These are phyloP conservation scores for Lepidium africanum DNA, from an alignment of 345 rosid species.

Conservation along the genomic window DNA sequence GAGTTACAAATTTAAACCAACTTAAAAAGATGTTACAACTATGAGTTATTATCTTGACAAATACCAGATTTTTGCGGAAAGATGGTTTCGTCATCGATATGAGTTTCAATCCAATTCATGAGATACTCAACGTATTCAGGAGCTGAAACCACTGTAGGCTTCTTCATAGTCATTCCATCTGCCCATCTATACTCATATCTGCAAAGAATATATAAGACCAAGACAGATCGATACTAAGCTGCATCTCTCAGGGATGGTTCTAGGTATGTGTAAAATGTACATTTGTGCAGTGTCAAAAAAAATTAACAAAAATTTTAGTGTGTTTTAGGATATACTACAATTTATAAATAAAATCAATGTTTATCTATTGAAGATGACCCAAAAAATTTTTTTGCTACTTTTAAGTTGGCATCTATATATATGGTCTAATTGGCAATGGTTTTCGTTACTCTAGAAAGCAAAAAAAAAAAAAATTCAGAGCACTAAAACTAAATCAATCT, in stretches of 20 bases:
- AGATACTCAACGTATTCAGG: conserved; percentile 83
- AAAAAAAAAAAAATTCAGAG: no score
- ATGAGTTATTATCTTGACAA: not conserved
- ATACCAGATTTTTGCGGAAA: conserved; percentile 82
- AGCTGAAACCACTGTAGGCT: conserved; percentile 86
- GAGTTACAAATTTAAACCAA: not conserved
- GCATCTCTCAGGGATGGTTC: not conserved
- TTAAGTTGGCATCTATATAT: no score
- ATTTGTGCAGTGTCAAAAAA: no score
- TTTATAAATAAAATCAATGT: no score
- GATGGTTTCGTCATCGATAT: conserved; percentile 69
- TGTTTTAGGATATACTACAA: no score
- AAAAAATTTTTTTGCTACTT: no score
- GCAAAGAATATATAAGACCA: not conserved
- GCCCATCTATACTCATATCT: conserved; percentile 94
- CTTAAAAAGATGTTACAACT: not conserved
- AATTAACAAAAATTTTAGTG: no score
- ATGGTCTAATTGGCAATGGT: no score
- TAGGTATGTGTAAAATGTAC: no score
- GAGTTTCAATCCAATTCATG: conserved; percentile 79
- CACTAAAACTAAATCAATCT: no score
- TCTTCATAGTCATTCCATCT: conserved; percentile 66
- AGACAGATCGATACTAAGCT: not conserved
- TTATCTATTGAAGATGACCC: no score
- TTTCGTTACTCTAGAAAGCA: no score